Evolutionary conservation across 176 grass and related monocot genomes (phyloP).

Genomic region (Calamus simplicifolius): DNA sequence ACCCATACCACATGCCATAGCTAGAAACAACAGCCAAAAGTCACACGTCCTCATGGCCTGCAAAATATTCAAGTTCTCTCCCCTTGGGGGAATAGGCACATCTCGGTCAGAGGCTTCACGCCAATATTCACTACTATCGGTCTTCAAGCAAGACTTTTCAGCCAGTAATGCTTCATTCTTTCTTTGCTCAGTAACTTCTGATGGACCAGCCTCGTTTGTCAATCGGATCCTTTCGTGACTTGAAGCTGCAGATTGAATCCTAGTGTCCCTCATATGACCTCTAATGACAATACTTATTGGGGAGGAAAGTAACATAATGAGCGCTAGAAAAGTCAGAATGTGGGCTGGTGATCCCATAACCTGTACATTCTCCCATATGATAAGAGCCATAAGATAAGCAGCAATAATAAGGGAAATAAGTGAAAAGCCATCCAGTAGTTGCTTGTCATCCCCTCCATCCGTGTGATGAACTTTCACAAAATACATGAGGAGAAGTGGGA

Average conservation of each 20-base stretch:
- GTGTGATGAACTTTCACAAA: constrained; percentile 43
- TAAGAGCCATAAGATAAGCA: constrained; percentile 68
- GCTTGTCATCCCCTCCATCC: constrained; percentile 40
- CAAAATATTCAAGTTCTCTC: constrained; percentile 34
- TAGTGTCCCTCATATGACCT: constrained; percentile 33
- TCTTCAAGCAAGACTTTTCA: neutral
- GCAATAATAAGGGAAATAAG: constrained; percentile 61
- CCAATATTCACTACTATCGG: neutral
- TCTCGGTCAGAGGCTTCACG: neutral
- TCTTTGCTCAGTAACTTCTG: neutral
- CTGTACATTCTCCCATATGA: constrained; percentile 55
- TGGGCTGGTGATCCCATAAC: constrained; percentile 4
- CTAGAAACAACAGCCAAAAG: constrained; percentile 60
- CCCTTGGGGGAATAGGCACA: neutral
- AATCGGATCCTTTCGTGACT: constrained; percentile 1
- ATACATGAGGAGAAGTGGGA: constrained; percentile 56
- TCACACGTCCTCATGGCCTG: constrained; percentile 47
- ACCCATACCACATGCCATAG: constrained; percentile 70
- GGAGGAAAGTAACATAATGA: constrained; percentile 52
- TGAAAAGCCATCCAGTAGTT: constrained; percentile 67
- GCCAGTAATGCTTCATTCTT: neutral
- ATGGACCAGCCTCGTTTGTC: neutral
- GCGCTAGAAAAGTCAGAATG: constrained; percentile 25
- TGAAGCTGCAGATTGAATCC: neutral
- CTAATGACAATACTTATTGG: constrained; percentile 32